Conservation (phyloP, 108 stramenopile species). For the Epithemia pelagica region DNA sequence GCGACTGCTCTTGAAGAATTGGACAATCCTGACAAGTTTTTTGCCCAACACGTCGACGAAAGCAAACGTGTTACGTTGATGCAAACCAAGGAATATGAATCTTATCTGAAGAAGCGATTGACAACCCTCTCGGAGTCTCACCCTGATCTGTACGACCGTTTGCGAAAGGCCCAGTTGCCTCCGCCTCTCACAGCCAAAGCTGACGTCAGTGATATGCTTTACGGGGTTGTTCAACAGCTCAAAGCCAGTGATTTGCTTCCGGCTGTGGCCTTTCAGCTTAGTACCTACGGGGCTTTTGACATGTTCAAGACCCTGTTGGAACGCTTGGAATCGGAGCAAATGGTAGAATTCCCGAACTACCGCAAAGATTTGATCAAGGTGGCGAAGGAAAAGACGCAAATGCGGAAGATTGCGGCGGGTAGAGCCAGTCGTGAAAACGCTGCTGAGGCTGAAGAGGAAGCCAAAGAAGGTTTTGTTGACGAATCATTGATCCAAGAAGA, state of each 20-base stretch:
- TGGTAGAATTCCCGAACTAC: constrained; percentile 87
- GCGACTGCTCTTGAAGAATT: constrained; percentile 74
- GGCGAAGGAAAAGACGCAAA: constrained; percentile 79
- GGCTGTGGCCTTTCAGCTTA: constrained; percentile 96
- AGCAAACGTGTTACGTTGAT: constrained; percentile 91
- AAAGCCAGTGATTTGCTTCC: constrained; percentile 83
- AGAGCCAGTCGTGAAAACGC: constrained; percentile 83
- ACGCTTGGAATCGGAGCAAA: constrained; percentile 87
- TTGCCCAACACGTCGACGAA: constrained; percentile 66
- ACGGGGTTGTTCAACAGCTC: constrained; percentile 78
- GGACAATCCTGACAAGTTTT: constrained; percentile 92
- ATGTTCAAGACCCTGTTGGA: constrained; percentile 93
- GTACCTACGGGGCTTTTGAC: constrained; percentile 93
- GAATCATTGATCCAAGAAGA: constrained; percentile 85
- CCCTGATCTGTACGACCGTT: constrained; percentile 77
- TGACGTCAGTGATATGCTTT: constrained; percentile 80
- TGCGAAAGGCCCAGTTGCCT: constrained; percentile 70
- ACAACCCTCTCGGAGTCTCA: constrained; percentile 69
- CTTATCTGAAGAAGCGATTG: constrained; percentile 80
- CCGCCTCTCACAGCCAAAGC: constrained; percentile 68
- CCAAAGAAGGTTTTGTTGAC: constrained; percentile 85
- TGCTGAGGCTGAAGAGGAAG: constrained; percentile 88
- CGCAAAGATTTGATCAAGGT: constrained; percentile 86
- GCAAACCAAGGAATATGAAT: constrained; percentile 96
- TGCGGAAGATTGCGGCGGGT: constrained; percentile 87